Conservation (phyloP, 1,284 basidiomycete species). For the Rhodotorula sp. region DNA sequence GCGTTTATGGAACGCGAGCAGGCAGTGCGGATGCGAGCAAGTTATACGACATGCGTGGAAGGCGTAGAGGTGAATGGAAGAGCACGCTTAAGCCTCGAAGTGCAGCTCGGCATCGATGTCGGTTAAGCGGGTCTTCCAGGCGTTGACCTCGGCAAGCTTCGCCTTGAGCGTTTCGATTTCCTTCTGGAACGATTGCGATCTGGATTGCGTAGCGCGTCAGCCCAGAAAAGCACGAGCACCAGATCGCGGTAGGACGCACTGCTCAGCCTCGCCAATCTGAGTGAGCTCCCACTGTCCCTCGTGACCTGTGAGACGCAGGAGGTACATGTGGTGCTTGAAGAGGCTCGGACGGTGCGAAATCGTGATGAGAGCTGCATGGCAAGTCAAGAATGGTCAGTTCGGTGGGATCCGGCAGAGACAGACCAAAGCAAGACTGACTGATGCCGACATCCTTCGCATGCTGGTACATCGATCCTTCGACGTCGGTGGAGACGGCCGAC, state of each 20-base stretch:
- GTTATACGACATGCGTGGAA: not conserved
- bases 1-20: not conserved
- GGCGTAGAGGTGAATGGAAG: not conserved
- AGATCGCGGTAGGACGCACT: slow-evolving; percentile 48
- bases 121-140: slow-evolving; percentile 51
- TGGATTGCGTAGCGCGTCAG: slow-evolving; percentile 45
- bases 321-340: slow-evolving; percentile 77
- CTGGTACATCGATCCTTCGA: slow-evolving; percentile 94
- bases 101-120: slow-evolving; percentile 53
- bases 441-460: slow-evolving; percentile 88
- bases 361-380: slow-evolving; percentile 68
- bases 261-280: slow-evolving; percentile 68
- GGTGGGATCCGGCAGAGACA: too few species aligned
- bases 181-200: slow-evolving; percentile 59
- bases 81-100: slow-evolving; percentile 39
- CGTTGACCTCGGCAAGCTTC: slow-evolving; percentile 51
- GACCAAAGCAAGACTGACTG: slow-evolving; percentile 52
- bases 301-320: slow-evolving; percentile 69
- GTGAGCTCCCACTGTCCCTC: slow-evolving; percentile 70
- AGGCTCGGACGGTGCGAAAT: slow-evolving; percentile 80
- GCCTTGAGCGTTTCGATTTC: slow-evolving; percentile 52
- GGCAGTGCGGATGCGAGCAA: too few species aligned
- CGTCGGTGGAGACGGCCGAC: slow-evolving; percentile 92
- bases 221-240: not conserved
- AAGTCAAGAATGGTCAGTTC: not conserved